phyloP scores from a whole-genome alignment of 73 alveolate species.

The Paramecium pentaurelia region DNA sequence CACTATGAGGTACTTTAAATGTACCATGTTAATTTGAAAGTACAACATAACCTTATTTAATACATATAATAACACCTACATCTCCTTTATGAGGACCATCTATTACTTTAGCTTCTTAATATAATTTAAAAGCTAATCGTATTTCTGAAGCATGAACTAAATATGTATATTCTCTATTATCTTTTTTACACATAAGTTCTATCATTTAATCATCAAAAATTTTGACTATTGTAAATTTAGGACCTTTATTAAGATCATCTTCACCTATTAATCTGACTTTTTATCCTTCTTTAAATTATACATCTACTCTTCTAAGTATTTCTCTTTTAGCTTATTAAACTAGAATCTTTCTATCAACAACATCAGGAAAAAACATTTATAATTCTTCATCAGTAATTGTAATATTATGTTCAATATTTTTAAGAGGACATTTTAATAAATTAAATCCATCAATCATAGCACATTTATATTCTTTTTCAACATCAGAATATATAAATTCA shows the following conservation, averaged over 20 bases:
- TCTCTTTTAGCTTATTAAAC: conserved; percentile 33
- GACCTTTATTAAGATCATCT: not conserved
- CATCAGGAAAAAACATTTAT: conserved; percentile 42
- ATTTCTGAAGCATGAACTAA: conserved; percentile 39
- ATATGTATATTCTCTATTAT: not conserved
- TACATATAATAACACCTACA: conserved; percentile 3
- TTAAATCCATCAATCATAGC: conserved; percentile 25
- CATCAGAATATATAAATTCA: not conserved
- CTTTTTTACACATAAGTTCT: not conserved
- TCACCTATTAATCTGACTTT: conserved; percentile 18
- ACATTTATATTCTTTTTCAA: conserved; percentile 26
- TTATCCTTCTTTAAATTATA: conserved; percentile 13
- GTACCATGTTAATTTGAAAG: not conserved
- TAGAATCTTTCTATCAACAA: not conserved
- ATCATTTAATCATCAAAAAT: conserved; percentile 22
- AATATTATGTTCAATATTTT: not conserved
- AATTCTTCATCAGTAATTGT: conserved; percentile 14
- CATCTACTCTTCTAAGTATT: conserved; percentile 32
- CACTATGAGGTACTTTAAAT: conserved; percentile 27
- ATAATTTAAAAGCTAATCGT: not conserved
- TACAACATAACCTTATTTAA: not conserved
- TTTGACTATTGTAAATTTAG: not conserved
- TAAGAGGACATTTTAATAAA: not conserved
- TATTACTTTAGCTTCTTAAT: not conserved
- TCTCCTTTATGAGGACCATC: conserved; percentile 48